A percentile compares a stretch with the other conserved stretches of the same genome.
phyloP scores from a whole-genome alignment of 2,329 filamentous ascomycete genomes.

The Neurospora crassa region DNA sequence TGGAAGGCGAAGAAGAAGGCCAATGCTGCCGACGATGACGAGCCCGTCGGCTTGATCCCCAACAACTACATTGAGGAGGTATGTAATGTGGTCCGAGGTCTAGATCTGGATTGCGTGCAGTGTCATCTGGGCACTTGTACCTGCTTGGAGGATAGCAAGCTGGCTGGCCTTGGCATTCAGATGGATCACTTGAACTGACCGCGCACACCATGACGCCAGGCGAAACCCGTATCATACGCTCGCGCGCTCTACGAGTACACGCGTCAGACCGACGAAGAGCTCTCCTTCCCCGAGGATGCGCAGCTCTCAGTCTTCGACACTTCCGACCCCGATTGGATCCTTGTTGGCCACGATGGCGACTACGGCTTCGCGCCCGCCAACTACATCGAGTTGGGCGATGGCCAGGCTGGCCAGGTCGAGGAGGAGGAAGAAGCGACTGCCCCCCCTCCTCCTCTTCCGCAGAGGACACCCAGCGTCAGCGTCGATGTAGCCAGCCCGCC shows the following conservation, averaged over 20 bases:
- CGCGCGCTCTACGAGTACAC: constrained; percentile 98
- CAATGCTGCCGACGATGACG: constrained; percentile 73
- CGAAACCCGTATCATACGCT: constrained; percentile 54
- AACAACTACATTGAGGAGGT: constrained; percentile 96
- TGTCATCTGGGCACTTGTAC: neutral
- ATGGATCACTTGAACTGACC: neutral
- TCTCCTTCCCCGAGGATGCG: constrained; percentile 89
- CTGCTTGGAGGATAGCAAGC: neutral
- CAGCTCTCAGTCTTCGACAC: constrained; percentile 77
- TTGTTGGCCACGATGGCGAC: constrained; percentile 75
- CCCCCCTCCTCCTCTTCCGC: constrained; percentile 34
- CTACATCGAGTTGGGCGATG: constrained; percentile 70
- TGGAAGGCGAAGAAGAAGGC: constrained; percentile 95
- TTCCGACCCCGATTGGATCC: constrained; percentile 91
- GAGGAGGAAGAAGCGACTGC: constrained; percentile 25
- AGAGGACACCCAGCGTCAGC: constrained; percentile 24
- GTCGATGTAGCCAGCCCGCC: constrained; percentile 28
- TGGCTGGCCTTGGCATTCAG: neutral
- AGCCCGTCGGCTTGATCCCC: constrained; percentile 81
- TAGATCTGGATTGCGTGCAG: constrained; percentile 6
- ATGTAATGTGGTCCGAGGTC: constrained; percentile 18
- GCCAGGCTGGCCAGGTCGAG: constrained; percentile 30
- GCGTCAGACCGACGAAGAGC: constrained; percentile 92
- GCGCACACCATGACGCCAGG: constrained; percentile 27
- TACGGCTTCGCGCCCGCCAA: constrained; percentile 94